phyloP scores from a whole-genome alignment of 495 filamentous ascomycete species.

The Letharia columbiana region DNA sequence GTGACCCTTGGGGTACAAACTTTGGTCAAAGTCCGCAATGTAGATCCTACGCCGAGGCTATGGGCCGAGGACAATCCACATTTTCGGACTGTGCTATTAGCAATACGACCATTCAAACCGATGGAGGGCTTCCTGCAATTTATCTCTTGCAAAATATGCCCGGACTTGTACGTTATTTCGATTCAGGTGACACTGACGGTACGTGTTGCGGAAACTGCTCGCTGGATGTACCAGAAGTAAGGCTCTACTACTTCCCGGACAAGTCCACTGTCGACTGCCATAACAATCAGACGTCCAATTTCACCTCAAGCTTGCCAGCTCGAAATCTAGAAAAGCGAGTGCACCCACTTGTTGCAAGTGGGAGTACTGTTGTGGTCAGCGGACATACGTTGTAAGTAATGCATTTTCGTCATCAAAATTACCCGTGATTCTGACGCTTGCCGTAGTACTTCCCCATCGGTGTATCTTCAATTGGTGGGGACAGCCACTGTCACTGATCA shows the following conservation, averaged over 20 bases:
- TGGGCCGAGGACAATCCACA: background rate
- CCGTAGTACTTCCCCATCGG: conserved; percentile 17
- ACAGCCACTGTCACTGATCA: background rate
- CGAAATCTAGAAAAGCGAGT: background rate
- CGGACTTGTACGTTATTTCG: background rate
- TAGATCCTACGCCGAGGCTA: background rate
- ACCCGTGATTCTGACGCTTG: background rate
- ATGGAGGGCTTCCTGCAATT: background rate
- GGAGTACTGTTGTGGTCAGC: conserved; percentile 12
- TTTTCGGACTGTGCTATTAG: background rate
- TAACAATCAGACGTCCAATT: background rate
- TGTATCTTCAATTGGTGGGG: conserved; percentile 17
- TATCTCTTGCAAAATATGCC: background rate
- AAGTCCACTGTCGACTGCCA: background rate
- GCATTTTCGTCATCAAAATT: background rate
- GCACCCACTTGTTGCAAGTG: conserved; percentile 2
- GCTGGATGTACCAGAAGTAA: conserved; percentile 2
- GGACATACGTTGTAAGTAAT: conserved; percentile 16
- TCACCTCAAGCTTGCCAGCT: background rate
- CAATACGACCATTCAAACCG: background rate
- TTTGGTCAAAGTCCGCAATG: conserved; percentile 15
- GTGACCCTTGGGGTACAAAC: background rate
- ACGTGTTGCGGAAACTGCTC: conserved; percentile 9
- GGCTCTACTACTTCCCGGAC: conserved; percentile 14
- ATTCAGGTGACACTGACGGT: background rate